Conservation (phyloP, 2,329 filamentous ascomycete genomes). For the Botrytis cinerea region DNA sequence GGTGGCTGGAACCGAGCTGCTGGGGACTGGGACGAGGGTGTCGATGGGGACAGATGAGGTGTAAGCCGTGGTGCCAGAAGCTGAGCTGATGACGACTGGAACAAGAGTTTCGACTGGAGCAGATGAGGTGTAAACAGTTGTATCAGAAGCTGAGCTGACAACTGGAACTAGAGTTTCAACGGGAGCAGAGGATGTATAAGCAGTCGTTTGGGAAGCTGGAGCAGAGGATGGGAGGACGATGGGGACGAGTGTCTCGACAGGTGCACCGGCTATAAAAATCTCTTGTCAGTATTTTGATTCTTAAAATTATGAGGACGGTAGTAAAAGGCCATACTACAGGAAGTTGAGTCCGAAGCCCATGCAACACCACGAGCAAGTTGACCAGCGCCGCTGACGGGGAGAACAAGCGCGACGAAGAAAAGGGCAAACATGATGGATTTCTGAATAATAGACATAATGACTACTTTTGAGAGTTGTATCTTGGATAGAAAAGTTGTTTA, state of each 20-base stretch:
- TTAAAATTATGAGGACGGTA: background rate
- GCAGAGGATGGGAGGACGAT: background rate
- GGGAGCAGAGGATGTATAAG: background rate
- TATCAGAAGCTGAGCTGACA: background rate
- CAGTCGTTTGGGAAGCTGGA: background rate
- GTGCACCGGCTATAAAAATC: background rate
- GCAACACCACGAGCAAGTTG: background rate
- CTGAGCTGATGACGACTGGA: background rate
- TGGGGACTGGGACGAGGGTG: background rate
- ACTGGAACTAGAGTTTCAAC: background rate
- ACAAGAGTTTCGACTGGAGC: background rate
- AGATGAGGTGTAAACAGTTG: background rate
- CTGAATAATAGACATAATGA: background rate
- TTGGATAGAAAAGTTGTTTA: background rate
- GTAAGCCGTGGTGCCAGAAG: background rate
- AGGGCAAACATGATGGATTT: background rate
- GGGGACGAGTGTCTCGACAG: background rate
- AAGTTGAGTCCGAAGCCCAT: background rate
- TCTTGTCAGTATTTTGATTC: background rate
- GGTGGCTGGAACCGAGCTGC: background rate
- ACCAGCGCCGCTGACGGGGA: background rate
- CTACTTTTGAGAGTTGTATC: background rate
- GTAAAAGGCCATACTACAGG: background rate
- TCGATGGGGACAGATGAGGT: background rate
- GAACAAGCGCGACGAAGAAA: background rate